Evolutionary conservation across 23 red algal species (phyloP), one percentile per base, ranked within the genome.

Genomic region (Pyropia haitanensis): DNA sequence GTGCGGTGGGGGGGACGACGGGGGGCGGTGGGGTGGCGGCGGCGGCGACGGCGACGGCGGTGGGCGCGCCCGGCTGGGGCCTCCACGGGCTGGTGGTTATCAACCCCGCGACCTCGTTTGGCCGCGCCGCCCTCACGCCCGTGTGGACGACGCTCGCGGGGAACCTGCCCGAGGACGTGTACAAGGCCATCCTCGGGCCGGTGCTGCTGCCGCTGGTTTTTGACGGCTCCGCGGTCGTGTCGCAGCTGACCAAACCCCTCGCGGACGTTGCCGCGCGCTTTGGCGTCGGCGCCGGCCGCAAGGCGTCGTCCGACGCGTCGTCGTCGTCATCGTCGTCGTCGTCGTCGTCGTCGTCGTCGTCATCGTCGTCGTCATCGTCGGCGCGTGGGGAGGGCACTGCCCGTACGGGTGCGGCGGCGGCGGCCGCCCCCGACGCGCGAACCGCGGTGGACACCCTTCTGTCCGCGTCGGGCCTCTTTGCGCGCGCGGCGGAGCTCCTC

Each of bases 101-200:
- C 30, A 90, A 90, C 68, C 86, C 86, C 13, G 86, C 86, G 0
- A 75, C 86, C 14, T 82, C 68, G 21, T 90, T 76, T 46, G 26
- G 27, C 33, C 53, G 72, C 19, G 72, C 74, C 17, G 58, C 54
- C 14, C 31, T 34, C 4, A 6, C 29, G 61, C 61, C n/a, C 10
- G 25, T 64, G 27, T 64, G 61, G 61, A 39, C 25, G 17, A 39
- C n/a, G 18, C 25, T 34, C 29, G 61, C 29, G 3, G n/a, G n/a
- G 5, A 39, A 64, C 29, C 25, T 64, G 5, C 33, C 83, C 7
- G 58, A 67, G 15, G 27, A 21, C n/a, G 52, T 88, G 23, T 88
- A 75, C 72, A 67, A 75, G 20, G 61, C 59, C 50, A 46, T 88
- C 30, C 30, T 79, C 34, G 81, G 81, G 10, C 28, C 75, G 3